These are phyloP conservation scores for Raphanus hybrid DNA, from an alignment of 441 rosid species.

Conservation along the genomic window DNA sequence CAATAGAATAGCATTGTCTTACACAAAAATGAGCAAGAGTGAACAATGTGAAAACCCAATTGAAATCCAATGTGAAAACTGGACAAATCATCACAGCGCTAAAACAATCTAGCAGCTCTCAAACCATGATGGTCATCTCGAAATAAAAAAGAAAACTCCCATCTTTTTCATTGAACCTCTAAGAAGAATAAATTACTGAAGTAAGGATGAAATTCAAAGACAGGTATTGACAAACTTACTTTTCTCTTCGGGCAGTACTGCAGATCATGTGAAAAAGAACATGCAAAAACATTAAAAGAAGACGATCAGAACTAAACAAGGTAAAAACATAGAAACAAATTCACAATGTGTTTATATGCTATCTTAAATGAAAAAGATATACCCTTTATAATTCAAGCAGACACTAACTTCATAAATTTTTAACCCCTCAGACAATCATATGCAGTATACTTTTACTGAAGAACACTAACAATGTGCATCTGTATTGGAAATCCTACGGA, in stretches of 20 bases:
- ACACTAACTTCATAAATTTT: not conserved
- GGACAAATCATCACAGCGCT: constrained; percentile 14
- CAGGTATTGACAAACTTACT: constrained; percentile 62
- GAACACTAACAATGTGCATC: not conserved
- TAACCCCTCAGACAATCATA: constrained; percentile 1
- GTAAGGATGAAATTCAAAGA: constrained; percentile 16
- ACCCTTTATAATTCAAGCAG: not conserved
- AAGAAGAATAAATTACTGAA: constrained; percentile 7
- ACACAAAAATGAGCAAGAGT: constrained; percentile 12
- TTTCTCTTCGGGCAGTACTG: constrained; percentile 93
- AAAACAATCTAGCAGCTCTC: not conserved
- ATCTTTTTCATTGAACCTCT: not conserved
- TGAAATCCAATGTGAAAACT: not conserved
- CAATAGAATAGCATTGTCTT: not conserved
- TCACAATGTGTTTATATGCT: not conserved
- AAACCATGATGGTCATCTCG: constrained; percentile 22
- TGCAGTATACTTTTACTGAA: not conserved
- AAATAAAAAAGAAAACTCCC: constrained; percentile 3
- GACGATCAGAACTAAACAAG: constrained; percentile 32
- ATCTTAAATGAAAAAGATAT: constrained; percentile 11
- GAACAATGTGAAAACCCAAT: not conserved
- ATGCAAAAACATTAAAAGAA: constrained; percentile 46
- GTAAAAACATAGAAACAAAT: not conserved
- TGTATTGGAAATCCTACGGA: not conserved
- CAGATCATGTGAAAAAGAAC: constrained; percentile 43